Evolutionary conservation across 805 yeast species (phyloP).

Genomic region (Saccharomycodes ludwigii): DNA sequence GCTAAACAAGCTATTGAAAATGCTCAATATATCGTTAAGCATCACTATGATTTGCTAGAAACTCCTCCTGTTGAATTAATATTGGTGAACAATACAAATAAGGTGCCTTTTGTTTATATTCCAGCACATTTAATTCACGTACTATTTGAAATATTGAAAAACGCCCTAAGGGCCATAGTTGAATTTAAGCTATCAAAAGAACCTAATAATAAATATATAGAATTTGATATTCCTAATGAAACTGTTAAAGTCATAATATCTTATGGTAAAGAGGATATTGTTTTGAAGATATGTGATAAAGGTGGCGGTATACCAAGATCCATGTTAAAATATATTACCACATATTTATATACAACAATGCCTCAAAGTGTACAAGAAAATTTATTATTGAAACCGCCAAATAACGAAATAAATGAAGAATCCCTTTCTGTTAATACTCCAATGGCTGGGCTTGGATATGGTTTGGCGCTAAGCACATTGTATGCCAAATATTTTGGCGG

Average conservation of each 20-base stretch:
- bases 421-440: slow-evolving; percentile 86
- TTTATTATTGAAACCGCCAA: too few species aligned
- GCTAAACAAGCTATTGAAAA: slow-evolving; percentile 84
- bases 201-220: slow-evolving; percentile 32
- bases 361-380: slow-evolving; percentile 55
- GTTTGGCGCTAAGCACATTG: slow-evolving; percentile 72
- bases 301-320: slow-evolving; percentile 89
- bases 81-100: slow-evolving; percentile 24
- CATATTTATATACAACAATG: slow-evolving; percentile 83
- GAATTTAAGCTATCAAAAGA: slow-evolving; percentile 50
- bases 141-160: slow-evolving; percentile 79
- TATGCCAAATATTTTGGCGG: slow-evolving; percentile 90
- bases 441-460: slow-evolving; percentile 91
- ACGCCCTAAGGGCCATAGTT: slow-evolving; percentile 79
- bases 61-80: slow-evolving; percentile 75
- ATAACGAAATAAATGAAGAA: too few species aligned
- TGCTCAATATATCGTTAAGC: slow-evolving; percentile 83
- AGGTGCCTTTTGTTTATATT: slow-evolving; percentile 58
- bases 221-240: slow-evolving; percentile 64
- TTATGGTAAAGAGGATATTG: slow-evolving; percentile 82
- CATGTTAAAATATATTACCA: slow-evolving; percentile 79
- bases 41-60: slow-evolving; percentile 75
- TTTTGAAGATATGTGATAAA: slow-evolving; percentile 82
- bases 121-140: slow-evolving; percentile 89
- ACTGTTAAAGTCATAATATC: slow-evolving; percentile 80